These are phyloP conservation scores for Cyberlindnera mycetangii DNA, from an alignment of 805 yeast species.

Conservation along the genomic window DNA sequence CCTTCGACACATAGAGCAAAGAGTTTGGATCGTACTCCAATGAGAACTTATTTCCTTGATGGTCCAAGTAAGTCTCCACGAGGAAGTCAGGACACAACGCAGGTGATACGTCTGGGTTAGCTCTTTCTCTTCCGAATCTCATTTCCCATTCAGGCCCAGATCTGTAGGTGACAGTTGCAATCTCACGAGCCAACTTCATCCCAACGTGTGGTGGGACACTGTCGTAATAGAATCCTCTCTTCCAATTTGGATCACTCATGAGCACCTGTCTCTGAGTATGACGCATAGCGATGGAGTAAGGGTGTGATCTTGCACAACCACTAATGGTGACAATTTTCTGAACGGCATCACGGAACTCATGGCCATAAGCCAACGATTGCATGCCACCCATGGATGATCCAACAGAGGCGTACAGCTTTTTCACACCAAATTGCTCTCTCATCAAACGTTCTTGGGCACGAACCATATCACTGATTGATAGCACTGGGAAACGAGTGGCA, in stretches of 20 bases:
- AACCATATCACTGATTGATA: constrained; percentile 87
- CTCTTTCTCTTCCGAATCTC: constrained; percentile 83
- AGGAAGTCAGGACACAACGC: constrained; percentile 91
- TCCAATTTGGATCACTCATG: constrained; percentile 96
- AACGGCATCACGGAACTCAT: constrained; percentile 77
- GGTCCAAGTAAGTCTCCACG: constrained; percentile 90
- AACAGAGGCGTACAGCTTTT: constrained; percentile 69
- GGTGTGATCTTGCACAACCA: constrained; percentile 93
- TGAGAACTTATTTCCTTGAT: constrained; percentile 93
- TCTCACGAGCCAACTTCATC: constrained; percentile 90
- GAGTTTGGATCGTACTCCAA: constrained; percentile 90
- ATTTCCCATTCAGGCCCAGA: constrained; percentile 98
- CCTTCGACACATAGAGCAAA: constrained; percentile 80
- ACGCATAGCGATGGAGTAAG: constrained; percentile 89
- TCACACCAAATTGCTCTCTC: constrained; percentile 56
- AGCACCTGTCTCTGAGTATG: constrained; percentile 90
- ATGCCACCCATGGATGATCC: constrained; percentile 99
- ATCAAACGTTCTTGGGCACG: constrained; percentile 79
- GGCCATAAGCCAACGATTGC: constrained; percentile 88
- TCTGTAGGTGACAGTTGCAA: constrained; percentile 90
- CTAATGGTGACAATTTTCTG: constrained; percentile 74
- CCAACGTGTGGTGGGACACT: constrained; percentile 87
- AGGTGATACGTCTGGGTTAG: constrained; percentile 74
- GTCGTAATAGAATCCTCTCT: constrained; percentile 82
- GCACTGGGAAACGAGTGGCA: constrained; percentile 84